Evolutionary conservation across 2,329 filamentous ascomycete genomes (phyloP).

Genomic region (Arachnomyces sp.): DNA sequence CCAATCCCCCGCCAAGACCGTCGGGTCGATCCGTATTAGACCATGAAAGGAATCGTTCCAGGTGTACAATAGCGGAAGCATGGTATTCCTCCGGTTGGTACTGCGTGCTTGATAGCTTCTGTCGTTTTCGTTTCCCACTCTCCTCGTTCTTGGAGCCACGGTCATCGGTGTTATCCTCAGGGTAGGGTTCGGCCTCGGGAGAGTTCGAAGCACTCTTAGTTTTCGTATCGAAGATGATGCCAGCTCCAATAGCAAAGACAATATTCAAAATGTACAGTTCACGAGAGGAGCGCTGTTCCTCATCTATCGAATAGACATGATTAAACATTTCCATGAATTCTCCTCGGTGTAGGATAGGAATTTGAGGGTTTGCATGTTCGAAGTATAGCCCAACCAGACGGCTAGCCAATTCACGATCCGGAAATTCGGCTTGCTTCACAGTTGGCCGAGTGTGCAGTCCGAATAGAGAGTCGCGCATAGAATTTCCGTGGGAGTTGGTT

Average conservation of each 20-base stretch:
- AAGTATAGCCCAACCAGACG: conserved; percentile 79
- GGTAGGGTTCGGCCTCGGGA: conserved; percentile 13
- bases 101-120: conserved; percentile 51
- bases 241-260: conserved; percentile 90
- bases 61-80: conserved; percentile 82
- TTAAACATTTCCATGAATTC: conserved; percentile 89
- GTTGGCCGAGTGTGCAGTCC: conserved; percentile 86
- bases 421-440: conserved; percentile 78
- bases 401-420: conserved; percentile 63
- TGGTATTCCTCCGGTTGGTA: conserved; percentile 91
- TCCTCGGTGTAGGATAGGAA: conserved; percentile 78
- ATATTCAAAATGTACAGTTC: conserved; percentile 95
- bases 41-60: conserved; percentile 73
- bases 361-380: conserved; percentile 92
- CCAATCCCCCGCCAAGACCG: conserved; percentile 75
- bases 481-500: conserved; percentile 52
- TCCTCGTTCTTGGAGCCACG: conserved; percentile 14
- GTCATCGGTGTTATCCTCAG: conserved; percentile 20
- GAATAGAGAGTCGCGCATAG: conserved; percentile 93
- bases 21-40: conserved; percentile 42
- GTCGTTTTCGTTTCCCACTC: conserved; percentile 29
- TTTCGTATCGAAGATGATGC: conserved; percentile 66
- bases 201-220: conserved; percentile 16
- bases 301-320: conserved; percentile 63
- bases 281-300: conserved; percentile 59